Percentiles rank a stretch among this genome's conserved stretches.
Evolutionary conservation across 1,139 yeast species (phyloP).

Genomic region (Saccharomyces uvarum): DNA sequence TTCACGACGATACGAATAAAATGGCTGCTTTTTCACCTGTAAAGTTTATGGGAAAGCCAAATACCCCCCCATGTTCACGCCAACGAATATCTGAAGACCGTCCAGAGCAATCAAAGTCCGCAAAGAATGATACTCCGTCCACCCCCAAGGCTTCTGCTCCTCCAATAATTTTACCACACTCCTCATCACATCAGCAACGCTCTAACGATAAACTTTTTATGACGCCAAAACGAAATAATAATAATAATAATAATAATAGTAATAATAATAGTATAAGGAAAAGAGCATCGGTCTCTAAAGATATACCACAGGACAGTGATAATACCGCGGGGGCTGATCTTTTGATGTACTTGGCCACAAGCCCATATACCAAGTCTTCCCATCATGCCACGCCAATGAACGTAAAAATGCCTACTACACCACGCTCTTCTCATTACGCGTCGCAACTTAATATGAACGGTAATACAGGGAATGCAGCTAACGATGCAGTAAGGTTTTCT

Average conservation of each 20-base stretch:
- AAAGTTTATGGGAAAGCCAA: constrained; percentile 1
- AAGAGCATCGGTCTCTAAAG: not conserved
- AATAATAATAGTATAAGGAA: constrained; percentile 2
- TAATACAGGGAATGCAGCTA: constrained; percentile 1
- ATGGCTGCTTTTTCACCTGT: not conserved
- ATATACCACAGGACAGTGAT: constrained; percentile 1
- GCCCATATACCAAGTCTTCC: constrained; percentile 26
- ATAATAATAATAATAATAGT: not conserved
- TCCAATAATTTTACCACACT: not conserved
- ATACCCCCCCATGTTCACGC: constrained; percentile 5
- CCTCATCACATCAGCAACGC: not conserved
- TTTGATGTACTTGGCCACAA: constrained; percentile 32
- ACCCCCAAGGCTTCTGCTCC: constrained; percentile 3
- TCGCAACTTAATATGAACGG: constrained; percentile 8
- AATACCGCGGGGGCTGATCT: constrained; percentile 30
- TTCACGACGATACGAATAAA: constrained; percentile 4
- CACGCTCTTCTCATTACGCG: constrained; percentile 15
- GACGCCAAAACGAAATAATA: constrained; percentile 10
- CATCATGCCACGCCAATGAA: constrained; percentile 3
- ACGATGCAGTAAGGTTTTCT: constrained; percentile 27
- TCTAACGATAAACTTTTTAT: constrained; percentile 2
- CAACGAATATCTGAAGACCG: constrained; percentile 5
- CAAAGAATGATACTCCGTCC: constrained; percentile 1
- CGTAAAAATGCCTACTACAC: constrained; percentile 21
- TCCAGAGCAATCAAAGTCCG: not conserved